These are phyloP conservation scores for Salpingoeca rosetta DNA, from an alignment of 78 protist species.

Conservation along the genomic window DNA sequence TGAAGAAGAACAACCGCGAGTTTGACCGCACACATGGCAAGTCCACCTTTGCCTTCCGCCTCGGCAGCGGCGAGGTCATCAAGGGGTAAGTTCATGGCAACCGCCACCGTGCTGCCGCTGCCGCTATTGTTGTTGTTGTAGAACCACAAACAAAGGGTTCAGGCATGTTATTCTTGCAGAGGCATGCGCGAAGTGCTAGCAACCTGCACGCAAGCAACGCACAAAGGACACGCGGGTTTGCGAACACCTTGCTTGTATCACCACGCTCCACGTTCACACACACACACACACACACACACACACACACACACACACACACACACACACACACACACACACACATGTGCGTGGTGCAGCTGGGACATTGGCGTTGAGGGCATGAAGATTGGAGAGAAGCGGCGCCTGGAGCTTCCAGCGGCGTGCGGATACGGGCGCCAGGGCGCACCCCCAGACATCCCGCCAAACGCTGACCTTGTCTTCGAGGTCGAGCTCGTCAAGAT, in stretches of 20 bases:
- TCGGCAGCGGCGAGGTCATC: conserved; percentile 40
- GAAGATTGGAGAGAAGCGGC: conserved; percentile 66
- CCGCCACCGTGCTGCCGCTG: too few species aligned
- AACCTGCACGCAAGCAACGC: neutral
- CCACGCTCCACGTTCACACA: neutral
- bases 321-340: neutral
- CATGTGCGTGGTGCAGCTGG: conserved; percentile 25
- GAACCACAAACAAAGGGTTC: neutral
- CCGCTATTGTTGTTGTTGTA: too few species aligned
- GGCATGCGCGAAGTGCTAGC: too few species aligned
- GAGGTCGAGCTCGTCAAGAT: conserved; percentile 47
- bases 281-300: too few species aligned
- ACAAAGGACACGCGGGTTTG: neutral
- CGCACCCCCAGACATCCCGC: conserved; percentile 50
- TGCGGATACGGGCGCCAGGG: conserved; percentile 56
- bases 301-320: neutral
- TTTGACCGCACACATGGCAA: conserved; percentile 14
- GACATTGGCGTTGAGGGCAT: conserved; percentile 49
- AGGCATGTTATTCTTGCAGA: too few species aligned
- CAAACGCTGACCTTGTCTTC: conserved; percentile 32
- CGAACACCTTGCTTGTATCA: neutral
- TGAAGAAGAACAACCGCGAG: neutral
- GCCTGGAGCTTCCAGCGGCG: conserved; percentile 47
- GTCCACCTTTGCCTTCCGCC: neutral
- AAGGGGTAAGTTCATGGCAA: conserved; percentile 32